Evolutionary conservation across 805 yeast species (phyloP).

Genomic region (Grigorovia jiainica): DNA sequence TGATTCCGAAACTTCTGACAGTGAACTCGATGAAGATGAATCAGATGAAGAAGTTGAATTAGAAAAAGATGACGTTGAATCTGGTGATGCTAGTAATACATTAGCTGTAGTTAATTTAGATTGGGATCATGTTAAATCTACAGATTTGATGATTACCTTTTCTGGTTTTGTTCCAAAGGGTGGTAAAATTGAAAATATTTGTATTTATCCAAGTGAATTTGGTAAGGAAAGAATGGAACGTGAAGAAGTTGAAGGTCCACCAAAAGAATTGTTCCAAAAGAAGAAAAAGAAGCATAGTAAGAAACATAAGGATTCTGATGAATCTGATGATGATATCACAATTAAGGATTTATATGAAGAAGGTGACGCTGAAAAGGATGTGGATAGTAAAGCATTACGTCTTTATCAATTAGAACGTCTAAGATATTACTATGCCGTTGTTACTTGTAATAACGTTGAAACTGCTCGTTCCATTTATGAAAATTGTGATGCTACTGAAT

Average conservation of each 20-base stretch:
- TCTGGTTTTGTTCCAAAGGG: constrained; percentile 71
- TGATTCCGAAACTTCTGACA: constrained; percentile 35
- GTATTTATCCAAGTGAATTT: constrained; percentile 79
- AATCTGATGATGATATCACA: constrained; percentile 47
- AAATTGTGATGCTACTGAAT: constrained; percentile 90
- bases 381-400: constrained; percentile 74
- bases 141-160: constrained; percentile 83
- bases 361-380: constrained; percentile 74
- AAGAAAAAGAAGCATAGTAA: constrained; percentile 30
- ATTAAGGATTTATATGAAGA: constrained; percentile 70
- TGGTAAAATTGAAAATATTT: constrained; percentile 58
- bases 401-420: constrained; percentile 87
- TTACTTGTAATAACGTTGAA: constrained; percentile 61
- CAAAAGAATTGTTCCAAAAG: constrained; percentile 64
- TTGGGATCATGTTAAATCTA: constrained; percentile 90
- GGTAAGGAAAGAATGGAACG: constrained; percentile 87
- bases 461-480: constrained; percentile 73
- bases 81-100: constrained; percentile 71
- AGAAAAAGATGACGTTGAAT: constrained; percentile 17
- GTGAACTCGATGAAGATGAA: constrained; percentile 39
- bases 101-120: constrained; percentile 93
- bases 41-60: constrained; percentile 45
- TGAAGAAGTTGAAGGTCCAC: constrained; percentile 90
- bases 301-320: constrained; percentile 28
- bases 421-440: constrained; percentile 88